phyloP scores from a whole-genome alignment of 2,329 filamentous ascomycete species.

The Sarocladiaceae sp. region DNA sequence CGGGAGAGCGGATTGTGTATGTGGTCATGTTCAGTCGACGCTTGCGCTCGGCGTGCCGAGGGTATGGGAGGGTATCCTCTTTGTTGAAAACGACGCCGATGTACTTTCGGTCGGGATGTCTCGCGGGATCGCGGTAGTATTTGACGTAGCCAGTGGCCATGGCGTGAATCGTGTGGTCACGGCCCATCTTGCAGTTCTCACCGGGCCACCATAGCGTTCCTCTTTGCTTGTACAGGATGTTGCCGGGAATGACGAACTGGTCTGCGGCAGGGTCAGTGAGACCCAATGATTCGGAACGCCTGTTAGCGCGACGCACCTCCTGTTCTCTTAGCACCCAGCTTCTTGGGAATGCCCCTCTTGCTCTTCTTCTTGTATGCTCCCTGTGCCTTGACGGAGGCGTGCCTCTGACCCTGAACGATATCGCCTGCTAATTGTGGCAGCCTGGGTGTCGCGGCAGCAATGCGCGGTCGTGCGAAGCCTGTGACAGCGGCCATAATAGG shows the following conservation, averaged over 20 bases:
- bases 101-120: constrained; percentile 82
- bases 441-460: constrained; percentile 16
- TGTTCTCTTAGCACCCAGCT: constrained; percentile 88
- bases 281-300: too few relatives aligned
- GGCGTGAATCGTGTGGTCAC: constrained; percentile 93
- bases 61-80: constrained; percentile 71
- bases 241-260: constrained; percentile 89
- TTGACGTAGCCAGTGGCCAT: constrained; percentile 84
- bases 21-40: constrained; percentile 70
- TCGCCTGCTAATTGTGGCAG: constrained; percentile 30
- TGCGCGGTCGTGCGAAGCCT: constrained; percentile 21
- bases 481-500: constrained; percentile 35
- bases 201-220: constrained; percentile 92
- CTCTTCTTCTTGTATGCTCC: constrained; percentile 60
- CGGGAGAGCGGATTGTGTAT: constrained; percentile 34
- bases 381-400: constrained; percentile 57
- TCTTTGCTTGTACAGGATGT: constrained; percentile 96
- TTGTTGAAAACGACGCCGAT: constrained; percentile 90
- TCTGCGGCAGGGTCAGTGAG: constrained; percentile 39
- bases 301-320: constrained; percentile 55
- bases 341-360: constrained; percentile 62
- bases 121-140: constrained; percentile 84
- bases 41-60: constrained; percentile 64
- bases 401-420: constrained; percentile 43
- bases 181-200: constrained; percentile 90